Evolutionary conservation across 148 eudicot genomes (phyloP), one percentile per base, ranked within the genome.

Genomic region (Cornus kousa): DNA sequence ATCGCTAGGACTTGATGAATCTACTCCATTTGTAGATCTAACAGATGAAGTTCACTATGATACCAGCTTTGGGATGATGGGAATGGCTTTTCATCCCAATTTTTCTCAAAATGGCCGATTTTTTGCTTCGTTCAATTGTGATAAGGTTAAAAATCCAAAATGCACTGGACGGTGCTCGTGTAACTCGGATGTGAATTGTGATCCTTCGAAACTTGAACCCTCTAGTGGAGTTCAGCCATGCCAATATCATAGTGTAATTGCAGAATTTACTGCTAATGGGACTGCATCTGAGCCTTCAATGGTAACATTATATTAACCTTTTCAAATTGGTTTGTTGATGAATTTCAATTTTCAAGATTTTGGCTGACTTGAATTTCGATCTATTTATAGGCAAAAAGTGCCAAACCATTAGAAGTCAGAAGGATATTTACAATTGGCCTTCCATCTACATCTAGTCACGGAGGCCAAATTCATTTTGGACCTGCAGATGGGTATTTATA

Each of bases 81-180:
- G 99, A 35, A 81, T 96, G 81, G 99, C 99, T 48, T 93, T 96
- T 76, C 99, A 96, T 77, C 98, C 98, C 2, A 78, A 93, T 57
- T 96, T 93, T 57, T 83, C 89, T 4, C 55, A 75, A 2, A 96
- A 96, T 67, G 98, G 99, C 3, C 87, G 99, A 16, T 92, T 96
- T 77, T 96, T 96, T 28, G 95, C 98, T 35, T 96, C 98, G 0
- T 96, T 87, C 79, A 96, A 93, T 67, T 93, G 97, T 50, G 99
- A 96, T 55, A 80, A 89, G 64, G 85, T 82, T 53, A 93, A 86
- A 66, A 83, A 92, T 5, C 91, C 98, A 3, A 84, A 79, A 17
- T 96, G 98, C 79, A 79, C 87, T 60, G 98, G 95, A 80, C 90
- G 97, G 77, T 96, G 99, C 79, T 91, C 97, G 11, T 96, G 99